These are phyloP conservation scores for Solanum verrucosum DNA, from an alignment of 257 asterid species.

Conservation along the genomic window DNA sequence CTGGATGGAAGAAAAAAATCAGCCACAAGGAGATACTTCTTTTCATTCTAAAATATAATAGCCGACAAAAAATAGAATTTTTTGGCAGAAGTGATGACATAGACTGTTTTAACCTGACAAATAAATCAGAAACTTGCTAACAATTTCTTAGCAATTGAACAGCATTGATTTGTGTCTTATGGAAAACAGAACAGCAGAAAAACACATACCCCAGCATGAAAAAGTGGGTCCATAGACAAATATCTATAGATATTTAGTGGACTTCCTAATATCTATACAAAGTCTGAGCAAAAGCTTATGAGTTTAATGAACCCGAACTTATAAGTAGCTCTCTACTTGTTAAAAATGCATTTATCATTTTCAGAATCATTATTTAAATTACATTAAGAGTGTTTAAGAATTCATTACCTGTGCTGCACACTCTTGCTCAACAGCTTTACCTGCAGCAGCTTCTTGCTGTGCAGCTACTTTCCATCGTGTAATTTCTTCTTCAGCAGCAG, in stretches of 20 bases:
- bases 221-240: not conserved
- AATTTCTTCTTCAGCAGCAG: conserved; percentile 95
- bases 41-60: not conserved
- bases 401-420: conserved; percentile 56
- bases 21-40: not conserved
- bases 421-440: conserved; percentile 84
- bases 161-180: not conserved
- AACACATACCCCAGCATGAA: not conserved
- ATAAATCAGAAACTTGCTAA: not conserved
- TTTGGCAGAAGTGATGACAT: not conserved
- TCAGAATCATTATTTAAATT: not conserved
- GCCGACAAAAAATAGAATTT: not conserved
- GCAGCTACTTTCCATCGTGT: conserved; percentile 93
- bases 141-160: not conserved
- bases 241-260: not conserved
- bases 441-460: conserved; percentile 97
- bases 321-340: not conserved
- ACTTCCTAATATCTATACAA: not conserved
- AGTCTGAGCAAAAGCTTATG: not conserved
- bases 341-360: not conserved
- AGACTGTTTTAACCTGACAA: not conserved
- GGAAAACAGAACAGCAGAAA: not conserved
- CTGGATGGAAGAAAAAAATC: not conserved
- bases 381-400: not conserved
- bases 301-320: not conserved